Percentiles rank a stretch among this genome's conserved stretches.
Evolutionary conservation across 2,329 filamentous ascomycete genomes (phyloP).

Genomic region (Neofusicoccum ribis): DNA sequence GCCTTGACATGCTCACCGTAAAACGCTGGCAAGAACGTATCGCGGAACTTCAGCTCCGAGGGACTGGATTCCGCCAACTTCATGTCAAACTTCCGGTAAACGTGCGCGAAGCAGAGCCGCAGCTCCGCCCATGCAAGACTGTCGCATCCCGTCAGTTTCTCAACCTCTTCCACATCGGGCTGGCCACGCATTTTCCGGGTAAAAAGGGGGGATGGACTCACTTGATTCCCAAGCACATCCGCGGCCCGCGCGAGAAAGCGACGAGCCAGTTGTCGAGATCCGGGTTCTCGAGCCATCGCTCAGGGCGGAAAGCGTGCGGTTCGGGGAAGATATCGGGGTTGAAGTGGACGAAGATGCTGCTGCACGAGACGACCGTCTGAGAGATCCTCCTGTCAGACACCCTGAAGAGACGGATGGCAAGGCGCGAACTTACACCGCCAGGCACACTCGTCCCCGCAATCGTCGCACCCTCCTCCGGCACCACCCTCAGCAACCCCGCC

Average conservation of each 20-base stretch:
- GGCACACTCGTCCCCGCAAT: constrained; percentile 27
- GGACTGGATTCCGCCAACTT: constrained; percentile 18
- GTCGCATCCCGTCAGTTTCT: background rate
- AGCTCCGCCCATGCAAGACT: constrained; percentile 24
- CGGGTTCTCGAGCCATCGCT: constrained; percentile 27
- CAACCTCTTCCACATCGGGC: background rate
- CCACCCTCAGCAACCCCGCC: constrained; percentile 28
- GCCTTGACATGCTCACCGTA: constrained; percentile 27
- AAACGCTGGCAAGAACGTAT: constrained; percentile 28
- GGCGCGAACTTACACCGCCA: constrained; percentile 24
- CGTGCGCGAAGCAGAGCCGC: constrained; percentile 22
- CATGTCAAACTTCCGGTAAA: constrained; percentile 20
- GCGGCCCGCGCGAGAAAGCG: constrained; percentile 33
- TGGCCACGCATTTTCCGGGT: background rate
- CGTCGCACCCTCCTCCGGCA: constrained; percentile 27
- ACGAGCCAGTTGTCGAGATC: constrained; percentile 30
- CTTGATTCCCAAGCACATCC: constrained; percentile 36
- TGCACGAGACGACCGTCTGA: constrained; percentile 30
- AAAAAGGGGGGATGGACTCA: background rate
- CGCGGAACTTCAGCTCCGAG: constrained; percentile 25
- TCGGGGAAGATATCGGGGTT: constrained; percentile 34
- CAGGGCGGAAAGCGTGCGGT: constrained; percentile 21
- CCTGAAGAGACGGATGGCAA: no score
- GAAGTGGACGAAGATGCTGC: constrained; percentile 27
- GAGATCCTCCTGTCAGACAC: background rate